phyloP scores from a whole-genome alignment of 768 basidiomycete genomes.

The Phlebiopsis flavidoalba region DNA sequence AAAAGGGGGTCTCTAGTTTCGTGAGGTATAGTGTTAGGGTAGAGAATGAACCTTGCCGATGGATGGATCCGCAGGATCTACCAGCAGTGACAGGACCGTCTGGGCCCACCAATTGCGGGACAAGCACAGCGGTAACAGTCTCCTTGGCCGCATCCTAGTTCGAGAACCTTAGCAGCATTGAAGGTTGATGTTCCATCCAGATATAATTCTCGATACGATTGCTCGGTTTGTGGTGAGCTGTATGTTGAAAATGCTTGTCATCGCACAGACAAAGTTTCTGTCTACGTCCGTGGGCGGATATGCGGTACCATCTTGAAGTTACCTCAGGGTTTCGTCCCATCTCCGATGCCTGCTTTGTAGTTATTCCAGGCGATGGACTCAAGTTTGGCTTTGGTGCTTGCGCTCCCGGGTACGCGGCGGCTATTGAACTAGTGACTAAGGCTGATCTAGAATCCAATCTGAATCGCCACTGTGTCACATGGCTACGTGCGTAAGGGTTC shows the following conservation, averaged over 20 bases:
- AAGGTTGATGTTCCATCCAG: conserved; percentile 22
- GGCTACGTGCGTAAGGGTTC: too few relatives aligned
- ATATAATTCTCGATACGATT: conserved; percentile 30
- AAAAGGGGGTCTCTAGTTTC: neutral
- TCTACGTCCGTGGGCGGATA: conserved; percentile 13
- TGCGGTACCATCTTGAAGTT: neutral
- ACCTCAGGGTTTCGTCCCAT: too few relatives aligned
- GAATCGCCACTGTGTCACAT: too few relatives aligned
- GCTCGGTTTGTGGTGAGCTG: conserved; percentile 21
- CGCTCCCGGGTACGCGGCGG: too few relatives aligned
- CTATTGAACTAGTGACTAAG: too few relatives aligned
- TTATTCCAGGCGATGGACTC: too few relatives aligned
- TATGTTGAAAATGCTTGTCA: neutral
- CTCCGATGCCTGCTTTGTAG: too few relatives aligned
- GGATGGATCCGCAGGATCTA: conserved; percentile 33
- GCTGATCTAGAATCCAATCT: too few relatives aligned
- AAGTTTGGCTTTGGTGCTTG: too few relatives aligned
- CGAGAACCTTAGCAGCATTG: conserved; percentile 28
- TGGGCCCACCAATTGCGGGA: conserved; percentile 27
- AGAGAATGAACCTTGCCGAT: conserved; percentile 22
- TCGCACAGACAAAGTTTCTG: conserved; percentile 12
- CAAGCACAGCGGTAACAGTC: conserved; percentile 34
- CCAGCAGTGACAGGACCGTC: conserved; percentile 32
- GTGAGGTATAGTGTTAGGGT: neutral
- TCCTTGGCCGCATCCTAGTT: conserved; percentile 39